phyloP scores from a whole-genome alignment of 1,139 yeast genomes.

The Geotrichum restrictum region DNA sequence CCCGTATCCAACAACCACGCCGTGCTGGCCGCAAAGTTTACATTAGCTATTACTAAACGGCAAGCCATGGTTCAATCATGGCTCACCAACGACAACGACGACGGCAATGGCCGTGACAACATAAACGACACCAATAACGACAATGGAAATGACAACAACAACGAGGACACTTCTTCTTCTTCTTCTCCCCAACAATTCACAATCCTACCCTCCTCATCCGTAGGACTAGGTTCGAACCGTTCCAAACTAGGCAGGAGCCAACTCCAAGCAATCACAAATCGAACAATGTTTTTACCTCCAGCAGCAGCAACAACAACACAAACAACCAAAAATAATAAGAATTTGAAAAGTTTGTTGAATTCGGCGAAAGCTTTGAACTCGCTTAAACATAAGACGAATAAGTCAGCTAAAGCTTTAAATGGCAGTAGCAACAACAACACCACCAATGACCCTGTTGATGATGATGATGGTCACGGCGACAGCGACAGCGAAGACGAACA shows the following conservation, averaged over 20 bases:
- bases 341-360: conserved; percentile 2
- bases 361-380: conserved; percentile 3
- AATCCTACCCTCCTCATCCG: conserved; percentile 13
- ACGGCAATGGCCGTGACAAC: not conserved
- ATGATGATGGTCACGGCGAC: not conserved
- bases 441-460: not conserved
- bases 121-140: too few species aligned
- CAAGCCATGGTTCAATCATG: conserved; percentile 12
- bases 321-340: not conserved
- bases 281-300: not conserved
- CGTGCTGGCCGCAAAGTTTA: conserved; percentile 6
- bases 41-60: conserved; percentile 1
- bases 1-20: not conserved
- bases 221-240: conserved; percentile 18
- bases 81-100: conserved; percentile 3
- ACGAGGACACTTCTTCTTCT: not conserved
- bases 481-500: conserved; percentile 1
- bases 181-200: not conserved
- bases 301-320: not conserved
- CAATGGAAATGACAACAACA: not conserved
- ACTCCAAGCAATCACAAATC: not conserved
- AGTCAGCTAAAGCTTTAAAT: not conserved
- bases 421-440: not conserved
- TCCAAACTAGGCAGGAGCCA: conserved; percentile 8
- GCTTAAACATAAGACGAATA: not conserved